A percentile compares a stretch with the other conserved stretches of the same genome.
Evolutionary conservation across 139 green algal genomes (phyloP).

Genomic region (Zygnema cylindricum): DNA sequence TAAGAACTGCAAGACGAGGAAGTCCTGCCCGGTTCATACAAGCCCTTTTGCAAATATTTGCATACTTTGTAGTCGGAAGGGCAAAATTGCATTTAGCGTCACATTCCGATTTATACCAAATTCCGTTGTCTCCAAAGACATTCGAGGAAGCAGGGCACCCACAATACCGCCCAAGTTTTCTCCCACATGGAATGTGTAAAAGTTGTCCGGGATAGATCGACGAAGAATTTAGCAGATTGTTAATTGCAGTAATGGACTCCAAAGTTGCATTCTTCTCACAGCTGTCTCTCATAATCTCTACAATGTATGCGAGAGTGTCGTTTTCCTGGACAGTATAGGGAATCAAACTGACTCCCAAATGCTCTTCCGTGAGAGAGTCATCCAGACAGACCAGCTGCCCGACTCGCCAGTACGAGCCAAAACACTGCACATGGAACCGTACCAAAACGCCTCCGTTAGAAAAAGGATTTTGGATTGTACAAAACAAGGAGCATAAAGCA

Average conservation of each 20-base stretch:
- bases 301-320: slow-evolving; percentile 27
- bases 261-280: slow-evolving; percentile 4
- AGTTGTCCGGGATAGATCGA: not conserved
- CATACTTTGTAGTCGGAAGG: not conserved
- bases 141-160: slow-evolving; percentile 1
- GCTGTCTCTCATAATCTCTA: not conserved
- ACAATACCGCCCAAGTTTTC: not conserved
- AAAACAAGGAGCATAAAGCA: too few relatives aligned
- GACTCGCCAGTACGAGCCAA: slow-evolving; percentile 23
- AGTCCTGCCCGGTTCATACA: slow-evolving; percentile 7
- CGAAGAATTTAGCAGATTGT: slow-evolving; percentile 1
- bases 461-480: too few relatives aligned
- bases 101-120: slow-evolving; percentile 40
- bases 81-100: slow-evolving; percentile 53
- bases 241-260: not conserved
- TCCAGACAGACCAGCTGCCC: slow-evolving; percentile 34
- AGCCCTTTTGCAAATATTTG: slow-evolving; percentile 11
- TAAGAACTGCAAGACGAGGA: not conserved
- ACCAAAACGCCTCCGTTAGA: too few relatives aligned
- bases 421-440: slow-evolving; percentile 34
- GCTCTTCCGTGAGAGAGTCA: not conserved
- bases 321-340: not conserved
- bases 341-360: not conserved
- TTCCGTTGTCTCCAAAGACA: slow-evolving; percentile 34
- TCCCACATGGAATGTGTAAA: slow-evolving; percentile 29